Evolutionary conservation across 371 early-diverging fungal species (phyloP), one percentile per base, ranked within the genome.

Genomic region (Apophysomyces trapeziformis): DNA sequence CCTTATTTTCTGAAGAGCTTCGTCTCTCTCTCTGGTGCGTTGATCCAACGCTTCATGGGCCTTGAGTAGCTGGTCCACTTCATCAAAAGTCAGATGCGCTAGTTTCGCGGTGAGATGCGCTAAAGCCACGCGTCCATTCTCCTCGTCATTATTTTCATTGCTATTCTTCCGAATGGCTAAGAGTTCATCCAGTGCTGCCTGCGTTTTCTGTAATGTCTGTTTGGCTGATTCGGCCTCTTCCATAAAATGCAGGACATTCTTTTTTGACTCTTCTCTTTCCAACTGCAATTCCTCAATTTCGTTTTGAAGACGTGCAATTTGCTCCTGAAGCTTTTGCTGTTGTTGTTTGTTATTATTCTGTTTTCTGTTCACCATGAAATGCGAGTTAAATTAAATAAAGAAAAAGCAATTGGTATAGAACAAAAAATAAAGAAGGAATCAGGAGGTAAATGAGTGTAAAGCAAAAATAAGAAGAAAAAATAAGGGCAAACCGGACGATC

Each of bases 191-290:
- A 77, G 63, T 8, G 58, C 12, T 2, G 65, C 56, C 18, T 74
- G 67, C 13, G 77, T 66, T n/a, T 61, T 63, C 41, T 59, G 57
- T 11, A 75, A n/a, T 38, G 75, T 71, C 45, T 73, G 68, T 16
- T 71, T 68, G 18, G 71, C 58, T 0, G 35, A 35, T 57, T 79
- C 79, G 7, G 77, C 75, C 50, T 79, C 77, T 63, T 70, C 69
- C 63, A 79, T 74, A 57, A 79, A 79, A 21, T 75, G 75, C 5
- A 79, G 36, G 3, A 79, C 77, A 57, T 77, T 79, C 64, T 75
- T 79, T 63, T 72, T 76, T 0, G 70, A 71, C 59, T 76, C 77
- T 66, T 79, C 79, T 64, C 73, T 71, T 65, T 79, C 75, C 6
- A 77, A 54, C 16, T 61, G 66, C 8, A 79, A 56, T 16, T 79